Base-by-base conservation (phyloP, 169 alveolate species). In the Babesia bigemina region DNA sequence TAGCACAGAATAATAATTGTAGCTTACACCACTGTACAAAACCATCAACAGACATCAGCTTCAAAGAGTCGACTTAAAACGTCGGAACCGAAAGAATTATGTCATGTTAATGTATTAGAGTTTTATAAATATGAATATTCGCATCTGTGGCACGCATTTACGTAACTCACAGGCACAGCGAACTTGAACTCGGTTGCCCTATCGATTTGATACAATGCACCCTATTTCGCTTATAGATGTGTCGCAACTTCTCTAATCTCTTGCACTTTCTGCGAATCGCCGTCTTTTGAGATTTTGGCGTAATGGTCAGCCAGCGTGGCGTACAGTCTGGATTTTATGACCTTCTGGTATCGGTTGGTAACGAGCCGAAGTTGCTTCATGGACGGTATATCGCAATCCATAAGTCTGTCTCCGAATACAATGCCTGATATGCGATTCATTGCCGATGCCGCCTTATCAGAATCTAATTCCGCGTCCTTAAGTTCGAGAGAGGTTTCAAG, bases 251-350 rank as follows among this genome's bases (percentile, higher is more conserved):
- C 76, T 50, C 24, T 29, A 22, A 67, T 52, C 60, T 50, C 67
- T 11, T 17, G 53, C 8, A 48, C 55, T 36, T 67, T 53, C 42
- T 10, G n/a, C 29, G 63, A 49, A 58, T 44, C 65, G 61, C 49
- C 67, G 47, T 85, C 79, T 53, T 29, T 72, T 33, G 75, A 49
- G 44, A 44, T 63, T 44, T 33, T 76, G 53, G 55, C 75, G 71
- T 29, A 60, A 39, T 61, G 45, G 58, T 36, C 85, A 48, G 66
- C 65, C 44, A n/a, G 44, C 66, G 47, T 62, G 76, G 63, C 60
- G 73, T 59, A 33, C 55, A 67, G 45, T 14, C 66, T 36, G 24
- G 66, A 24, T 24, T 45, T 29, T 0, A 67, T 67, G 55, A 29
- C 52, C 65, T 13, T 50, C 48, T 67, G 76, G 65, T 53, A 33